Evolutionary conservation across 2,329 filamentous ascomycete species (phyloP).

Genomic region (Penicillium sp.): DNA sequence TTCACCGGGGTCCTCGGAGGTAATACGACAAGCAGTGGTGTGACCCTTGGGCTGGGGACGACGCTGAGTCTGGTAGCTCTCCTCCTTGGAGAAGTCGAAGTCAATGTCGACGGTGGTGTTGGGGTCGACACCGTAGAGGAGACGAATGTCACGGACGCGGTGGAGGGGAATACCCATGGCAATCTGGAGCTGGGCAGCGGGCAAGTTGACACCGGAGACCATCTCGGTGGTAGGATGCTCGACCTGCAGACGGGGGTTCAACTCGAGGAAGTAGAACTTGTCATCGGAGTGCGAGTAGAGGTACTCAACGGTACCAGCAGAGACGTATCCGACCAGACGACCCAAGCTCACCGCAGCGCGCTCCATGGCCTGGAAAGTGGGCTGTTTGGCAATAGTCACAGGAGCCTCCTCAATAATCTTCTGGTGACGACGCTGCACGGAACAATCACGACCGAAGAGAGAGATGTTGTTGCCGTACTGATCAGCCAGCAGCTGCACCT

Average conservation of each 20-base stretch:
- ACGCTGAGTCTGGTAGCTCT: slow-evolving; percentile 80
- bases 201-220: slow-evolving; percentile 96
- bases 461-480: slow-evolving; percentile 99
- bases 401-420: slow-evolving; percentile 99
- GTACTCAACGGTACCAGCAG: slow-evolving; percentile 97
- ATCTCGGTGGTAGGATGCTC: slow-evolving; percentile 99
- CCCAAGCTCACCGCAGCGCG: slow-evolving; percentile 92
- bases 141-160: slow-evolving; percentile 91
- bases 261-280: slow-evolving; percentile 98
- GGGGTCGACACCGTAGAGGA: slow-evolving; percentile 94
- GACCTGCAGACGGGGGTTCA: slow-evolving; percentile 98
- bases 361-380: slow-evolving; percentile 95
- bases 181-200: slow-evolving; percentile 95
- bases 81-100: slow-evolving; percentile 90
- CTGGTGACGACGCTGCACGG: slow-evolving; percentile 95
- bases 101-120: slow-evolving; percentile 85
- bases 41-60: slow-evolving; percentile 92
- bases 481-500: slow-evolving; percentile 95
- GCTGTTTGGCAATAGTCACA: slow-evolving; percentile 87
- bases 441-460: slow-evolving; percentile 97
- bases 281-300: slow-evolving; percentile 97
- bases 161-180: slow-evolving; percentile 98
- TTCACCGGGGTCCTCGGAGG: slow-evolving; percentile 96
- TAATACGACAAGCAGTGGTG: slow-evolving; percentile 98
- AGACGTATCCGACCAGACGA: slow-evolving; percentile 94